Evolutionary conservation across 2,329 filamentous ascomycete species (phyloP).

Genomic region (Aspergillaceae sp.): DNA sequence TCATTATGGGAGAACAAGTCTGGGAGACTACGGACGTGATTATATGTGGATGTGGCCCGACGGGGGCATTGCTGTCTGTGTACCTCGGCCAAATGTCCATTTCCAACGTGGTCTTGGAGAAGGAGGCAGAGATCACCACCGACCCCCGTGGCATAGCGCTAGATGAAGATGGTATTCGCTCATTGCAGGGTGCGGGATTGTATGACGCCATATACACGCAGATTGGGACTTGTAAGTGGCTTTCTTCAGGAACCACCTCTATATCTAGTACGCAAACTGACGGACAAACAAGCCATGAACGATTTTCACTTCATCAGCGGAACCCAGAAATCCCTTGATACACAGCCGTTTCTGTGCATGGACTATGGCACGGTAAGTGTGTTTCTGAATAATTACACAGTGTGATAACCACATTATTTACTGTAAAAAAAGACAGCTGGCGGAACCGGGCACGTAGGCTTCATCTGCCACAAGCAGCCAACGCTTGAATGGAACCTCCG

Average conservation of each 20-base stretch:
- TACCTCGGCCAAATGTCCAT: slow-evolving; percentile 18
- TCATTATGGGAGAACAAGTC: background rate
- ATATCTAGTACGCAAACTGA: background rate
- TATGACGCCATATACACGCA: slow-evolving; percentile 19
- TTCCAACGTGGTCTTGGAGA: slow-evolving; percentile 21
- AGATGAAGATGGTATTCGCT: slow-evolving; percentile 26
- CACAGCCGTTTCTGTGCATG: slow-evolving; percentile 16
- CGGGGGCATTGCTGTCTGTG: slow-evolving; percentile 22
- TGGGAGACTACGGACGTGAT: slow-evolving; percentile 20
- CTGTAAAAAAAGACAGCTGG: slow-evolving; percentile 13
- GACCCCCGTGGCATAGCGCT: slow-evolving; percentile 27
- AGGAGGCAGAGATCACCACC: slow-evolving; percentile 20
- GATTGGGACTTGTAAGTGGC: slow-evolving; percentile 17
- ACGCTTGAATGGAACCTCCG: slow-evolving; percentile 19
- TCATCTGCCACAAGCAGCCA: slow-evolving; percentile 24
- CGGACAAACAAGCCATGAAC: slow-evolving; percentile 9
- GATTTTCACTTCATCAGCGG: slow-evolving; percentile 19
- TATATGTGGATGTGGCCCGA: slow-evolving; percentile 28
- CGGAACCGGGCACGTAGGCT: slow-evolving; percentile 21
- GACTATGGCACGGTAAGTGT: slow-evolving; percentile 12
- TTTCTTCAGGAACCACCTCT: background rate
- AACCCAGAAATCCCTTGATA: slow-evolving; percentile 10
- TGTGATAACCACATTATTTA: background rate
- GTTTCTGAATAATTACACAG: background rate
- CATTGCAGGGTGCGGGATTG: slow-evolving; percentile 21